phyloP scores from a whole-genome alignment of 148 eudicot species.

The Nyssa sinensis region DNA sequence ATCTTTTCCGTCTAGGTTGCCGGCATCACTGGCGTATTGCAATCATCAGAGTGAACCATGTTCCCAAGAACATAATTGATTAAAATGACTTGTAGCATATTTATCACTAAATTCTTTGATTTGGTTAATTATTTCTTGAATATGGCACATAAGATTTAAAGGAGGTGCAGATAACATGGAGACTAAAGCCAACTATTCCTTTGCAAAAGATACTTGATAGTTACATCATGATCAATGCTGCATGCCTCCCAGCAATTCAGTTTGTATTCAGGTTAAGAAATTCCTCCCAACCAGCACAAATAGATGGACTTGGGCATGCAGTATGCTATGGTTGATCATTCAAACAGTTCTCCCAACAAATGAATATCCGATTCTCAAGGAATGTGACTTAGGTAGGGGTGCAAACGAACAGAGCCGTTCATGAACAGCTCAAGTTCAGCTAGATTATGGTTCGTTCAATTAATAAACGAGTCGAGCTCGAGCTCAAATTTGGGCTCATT shows the following conservation, averaged over 20 bases:
- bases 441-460: no score
- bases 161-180: neutral
- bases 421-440: no score
- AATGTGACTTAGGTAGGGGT: neutral
- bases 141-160: neutral
- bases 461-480: no score
- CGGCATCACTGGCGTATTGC: no score
- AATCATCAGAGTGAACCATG: no score
- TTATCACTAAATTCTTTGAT: no score
- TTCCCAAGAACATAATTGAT: no score
- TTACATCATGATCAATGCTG: constrained; percentile 1
- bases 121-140: no score
- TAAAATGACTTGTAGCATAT: no score
- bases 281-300: neutral
- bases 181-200: neutral
- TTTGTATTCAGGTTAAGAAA: neutral
- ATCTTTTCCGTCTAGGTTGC: no score
- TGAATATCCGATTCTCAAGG: neutral
- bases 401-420: no score
- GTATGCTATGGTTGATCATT: neutral
- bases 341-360: neutral
- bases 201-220: neutral
- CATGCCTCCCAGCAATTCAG: neutral
- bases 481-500: no score
- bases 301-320: neutral